phyloP scores from a whole-genome alignment of 139 green algal genomes.

The Picochlorum sp. region DNA sequence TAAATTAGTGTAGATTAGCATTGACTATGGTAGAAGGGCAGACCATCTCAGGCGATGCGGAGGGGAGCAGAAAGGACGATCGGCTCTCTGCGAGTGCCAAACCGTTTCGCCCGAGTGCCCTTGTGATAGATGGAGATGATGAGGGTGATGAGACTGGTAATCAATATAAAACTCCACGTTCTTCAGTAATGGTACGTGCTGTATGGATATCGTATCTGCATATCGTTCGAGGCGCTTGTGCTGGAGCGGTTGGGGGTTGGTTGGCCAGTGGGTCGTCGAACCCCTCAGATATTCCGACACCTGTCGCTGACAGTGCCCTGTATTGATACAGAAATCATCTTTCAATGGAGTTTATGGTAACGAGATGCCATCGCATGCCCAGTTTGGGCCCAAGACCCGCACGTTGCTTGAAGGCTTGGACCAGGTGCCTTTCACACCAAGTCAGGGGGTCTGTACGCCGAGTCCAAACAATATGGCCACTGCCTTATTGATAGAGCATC shows the following conservation, averaged over 20 bases:
- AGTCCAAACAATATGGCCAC: conserved; percentile 37
- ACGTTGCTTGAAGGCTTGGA: conserved; percentile 7
- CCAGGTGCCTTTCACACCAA: conserved; percentile 37
- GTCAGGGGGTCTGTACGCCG: conserved; percentile 37
- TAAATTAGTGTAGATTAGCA: neutral
- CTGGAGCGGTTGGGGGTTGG: no score
- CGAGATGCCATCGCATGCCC: no score
- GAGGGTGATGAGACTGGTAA: conserved; percentile 1
- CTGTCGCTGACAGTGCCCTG: no score
- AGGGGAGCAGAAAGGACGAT: conserved; percentile 2
- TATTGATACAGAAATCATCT: no score
- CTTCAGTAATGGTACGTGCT: no score
- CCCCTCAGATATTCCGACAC: no score
- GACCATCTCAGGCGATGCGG: conserved; percentile 4
- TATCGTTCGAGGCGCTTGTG: neutral
- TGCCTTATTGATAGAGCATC: conserved; percentile 12
- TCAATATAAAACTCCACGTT: no score
- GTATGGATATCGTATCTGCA: no score
- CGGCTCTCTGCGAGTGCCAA: neutral
- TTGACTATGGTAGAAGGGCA: conserved; percentile 4
- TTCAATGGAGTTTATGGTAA: no score
- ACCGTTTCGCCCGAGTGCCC: conserved; percentile 15
- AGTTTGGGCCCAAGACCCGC: conserved; percentile 8
- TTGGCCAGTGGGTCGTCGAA: no score
- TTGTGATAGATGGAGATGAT: neutral